These are phyloP conservation scores for Sideroxylon spinosum DNA, from an alignment of 179 eudicot species.

Conservation along the genomic window DNA sequence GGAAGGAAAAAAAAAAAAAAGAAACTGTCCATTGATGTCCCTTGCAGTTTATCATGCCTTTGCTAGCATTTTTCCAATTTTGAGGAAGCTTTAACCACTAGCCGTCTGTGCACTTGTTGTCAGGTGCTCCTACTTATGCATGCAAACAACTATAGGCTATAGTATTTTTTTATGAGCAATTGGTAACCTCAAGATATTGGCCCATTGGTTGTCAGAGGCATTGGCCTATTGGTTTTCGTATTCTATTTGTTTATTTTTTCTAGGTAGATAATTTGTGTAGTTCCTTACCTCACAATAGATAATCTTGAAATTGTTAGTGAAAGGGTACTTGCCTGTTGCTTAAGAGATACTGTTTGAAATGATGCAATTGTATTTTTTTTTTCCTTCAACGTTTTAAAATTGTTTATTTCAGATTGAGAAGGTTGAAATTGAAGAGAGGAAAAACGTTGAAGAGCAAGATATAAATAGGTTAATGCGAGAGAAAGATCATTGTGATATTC, in stretches of 20 bases:
- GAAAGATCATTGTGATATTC: constrained; percentile 50
- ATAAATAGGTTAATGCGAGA: constrained; percentile 52
- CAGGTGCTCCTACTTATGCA: background rate
- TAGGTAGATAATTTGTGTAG: background rate
- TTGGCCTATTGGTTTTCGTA: background rate
- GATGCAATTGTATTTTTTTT: too few relatives aligned
- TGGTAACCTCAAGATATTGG: background rate
- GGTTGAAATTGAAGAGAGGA: constrained; percentile 59
- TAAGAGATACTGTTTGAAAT: too few relatives aligned
- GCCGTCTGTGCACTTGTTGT: background rate
- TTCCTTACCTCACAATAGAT: background rate
- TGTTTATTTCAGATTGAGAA: constrained; percentile 60
- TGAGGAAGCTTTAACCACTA: background rate
- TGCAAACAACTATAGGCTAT: background rate
- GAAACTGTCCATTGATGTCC: background rate
- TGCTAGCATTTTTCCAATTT: background rate
- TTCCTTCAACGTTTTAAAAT: background rate
- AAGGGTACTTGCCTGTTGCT: too few relatives aligned
- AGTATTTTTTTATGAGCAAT: background rate
- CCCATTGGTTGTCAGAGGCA: background rate
- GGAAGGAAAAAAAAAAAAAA: background rate
- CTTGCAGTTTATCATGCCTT: background rate
- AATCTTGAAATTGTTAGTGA: too few relatives aligned
- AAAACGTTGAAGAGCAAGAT: constrained; percentile 55
- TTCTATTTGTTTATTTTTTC: constrained; percentile 1